A percentile compares a stretch with the other conserved stretches of the same genome.
Evolutionary conservation across 2,329 filamentous ascomycete genomes (phyloP).

Genomic region (Pestalotiopsis sp.): DNA sequence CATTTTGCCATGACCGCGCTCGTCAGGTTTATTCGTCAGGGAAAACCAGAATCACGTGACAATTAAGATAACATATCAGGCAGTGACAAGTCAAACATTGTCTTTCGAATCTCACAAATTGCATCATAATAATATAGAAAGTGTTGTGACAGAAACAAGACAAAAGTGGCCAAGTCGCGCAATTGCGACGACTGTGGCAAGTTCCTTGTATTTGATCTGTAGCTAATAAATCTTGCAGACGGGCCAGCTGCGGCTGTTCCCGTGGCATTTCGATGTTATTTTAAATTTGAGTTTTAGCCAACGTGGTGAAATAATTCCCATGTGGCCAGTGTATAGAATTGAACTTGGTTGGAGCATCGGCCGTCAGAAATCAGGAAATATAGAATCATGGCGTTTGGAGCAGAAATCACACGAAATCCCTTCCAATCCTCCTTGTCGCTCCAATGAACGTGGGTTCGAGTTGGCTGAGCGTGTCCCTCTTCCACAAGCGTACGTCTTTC

Average conservation of each 20-base stretch:
- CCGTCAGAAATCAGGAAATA: neutral
- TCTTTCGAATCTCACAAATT: neutral
- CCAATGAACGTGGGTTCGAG: conserved; percentile 32
- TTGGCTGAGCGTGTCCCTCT: conserved; percentile 31
- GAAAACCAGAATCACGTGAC: neutral
- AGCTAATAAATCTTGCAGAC: neutral
- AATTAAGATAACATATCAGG: neutral
- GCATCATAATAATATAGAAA: too few relatives aligned
- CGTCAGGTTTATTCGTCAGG: neutral
- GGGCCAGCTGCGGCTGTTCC: neutral
- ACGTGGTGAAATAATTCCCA: neutral
- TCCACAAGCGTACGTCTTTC: neutral
- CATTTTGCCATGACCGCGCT: too few relatives aligned
- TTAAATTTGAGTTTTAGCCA: neutral
- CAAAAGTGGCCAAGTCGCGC: neutral
- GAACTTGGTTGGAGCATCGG: neutral
- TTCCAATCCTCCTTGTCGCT: conserved; percentile 18
- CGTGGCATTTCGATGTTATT: neutral
- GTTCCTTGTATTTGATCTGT: conserved; percentile 5
- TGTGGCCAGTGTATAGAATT: neutral
- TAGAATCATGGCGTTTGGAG: too few relatives aligned
- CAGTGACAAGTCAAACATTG: too few relatives aligned
- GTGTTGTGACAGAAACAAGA: neutral
- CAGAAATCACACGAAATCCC: too few relatives aligned
- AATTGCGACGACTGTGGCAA: neutral